These are phyloP conservation scores for Pueraria montana DNA, from an alignment of 306 rosid genomes.

Conservation along the genomic window DNA sequence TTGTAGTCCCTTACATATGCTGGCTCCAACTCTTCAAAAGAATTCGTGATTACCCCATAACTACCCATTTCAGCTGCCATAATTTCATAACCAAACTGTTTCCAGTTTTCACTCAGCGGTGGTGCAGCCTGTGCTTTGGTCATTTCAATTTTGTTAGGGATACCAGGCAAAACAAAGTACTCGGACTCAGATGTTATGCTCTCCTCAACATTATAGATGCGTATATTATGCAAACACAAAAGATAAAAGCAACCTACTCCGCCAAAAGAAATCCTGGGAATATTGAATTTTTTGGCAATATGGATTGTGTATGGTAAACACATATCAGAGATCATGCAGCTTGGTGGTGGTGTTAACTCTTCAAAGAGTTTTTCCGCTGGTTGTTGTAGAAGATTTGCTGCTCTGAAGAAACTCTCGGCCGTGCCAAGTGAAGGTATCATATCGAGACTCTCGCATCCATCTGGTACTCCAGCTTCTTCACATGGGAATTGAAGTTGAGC, in stretches of 20 bases:
- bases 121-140: conserved; percentile 36
- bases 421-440: conserved; percentile 57
- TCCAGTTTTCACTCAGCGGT: neutral
- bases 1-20: conserved; percentile 52
- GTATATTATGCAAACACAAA: conserved; percentile 1
- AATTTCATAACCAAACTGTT: neutral
- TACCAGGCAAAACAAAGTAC: conserved; percentile 52
- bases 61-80: conserved; percentile 51
- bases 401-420: conserved; percentile 29
- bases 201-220: neutral
- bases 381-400: conserved; percentile 39
- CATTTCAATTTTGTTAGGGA: conserved; percentile 57
- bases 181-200: conserved; percentile 43
- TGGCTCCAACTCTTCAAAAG: conserved; percentile 73
- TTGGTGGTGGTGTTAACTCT: conserved; percentile 55
- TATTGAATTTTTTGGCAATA: conserved; percentile 50
- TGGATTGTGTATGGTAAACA: conserved; percentile 61
- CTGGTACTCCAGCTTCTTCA: conserved; percentile 66
- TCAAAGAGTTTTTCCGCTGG: conserved; percentile 51
- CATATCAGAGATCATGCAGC: conserved; percentile 66
- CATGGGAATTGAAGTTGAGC: conserved; percentile 64
- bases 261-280: conserved; percentile 65
- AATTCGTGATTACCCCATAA: conserved; percentile 58
- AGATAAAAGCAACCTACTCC: conserved; percentile 49
- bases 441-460: conserved; percentile 75